A percentile compares a stretch with the other conserved stretches of the same genome.
These are phyloP conservation scores for Magnusiomyces starmeri DNA, from an alignment of 1,139 yeast genomes.

Conservation along the genomic window DNA sequence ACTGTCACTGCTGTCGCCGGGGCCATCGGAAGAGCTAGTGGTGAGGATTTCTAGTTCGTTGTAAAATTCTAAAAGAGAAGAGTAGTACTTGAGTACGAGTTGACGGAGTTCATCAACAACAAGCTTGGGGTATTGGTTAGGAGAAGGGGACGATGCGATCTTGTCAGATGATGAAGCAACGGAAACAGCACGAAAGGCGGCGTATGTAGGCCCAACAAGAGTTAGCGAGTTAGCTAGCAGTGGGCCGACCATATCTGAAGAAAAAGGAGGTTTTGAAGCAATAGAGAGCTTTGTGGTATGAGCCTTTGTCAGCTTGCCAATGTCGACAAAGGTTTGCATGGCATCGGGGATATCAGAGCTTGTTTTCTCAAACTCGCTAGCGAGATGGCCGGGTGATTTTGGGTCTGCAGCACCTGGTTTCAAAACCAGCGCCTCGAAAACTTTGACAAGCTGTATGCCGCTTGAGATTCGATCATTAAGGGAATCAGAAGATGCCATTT, in stretches of 20 bases:
- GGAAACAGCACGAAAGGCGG: not conserved
- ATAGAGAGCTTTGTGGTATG: slow-evolving; percentile 76
- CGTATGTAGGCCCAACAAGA: slow-evolving; percentile 16
- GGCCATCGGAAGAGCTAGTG: not conserved
- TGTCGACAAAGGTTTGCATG: slow-evolving; percentile 55
- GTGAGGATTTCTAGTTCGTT: not conserved
- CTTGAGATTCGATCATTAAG: no score
- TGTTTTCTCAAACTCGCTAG: no score
- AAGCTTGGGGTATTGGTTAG: slow-evolving; percentile 5
- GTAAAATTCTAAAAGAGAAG: not conserved
- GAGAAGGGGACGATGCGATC: slow-evolving; percentile 3
- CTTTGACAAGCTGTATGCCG: no score
- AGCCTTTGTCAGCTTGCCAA: slow-evolving; percentile 57
- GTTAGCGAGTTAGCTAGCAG: slow-evolving; percentile 17
- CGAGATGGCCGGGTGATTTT: no score
- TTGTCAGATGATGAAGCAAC: not conserved
- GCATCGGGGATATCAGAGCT: no score
- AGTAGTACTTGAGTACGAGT: not conserved
- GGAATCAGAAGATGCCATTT: no score
- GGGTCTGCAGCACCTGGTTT: no score
- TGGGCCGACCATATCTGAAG: slow-evolving; percentile 46
- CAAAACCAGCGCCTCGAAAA: no score
- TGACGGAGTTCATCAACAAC: slow-evolving; percentile 6
- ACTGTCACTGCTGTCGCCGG: not conserved
- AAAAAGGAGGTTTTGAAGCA: slow-evolving; percentile 56